Evolutionary conservation across 2,329 filamentous ascomycete species (phyloP), one percentile per base, ranked within the genome.

Genomic region (Fusarium sp.): DNA sequence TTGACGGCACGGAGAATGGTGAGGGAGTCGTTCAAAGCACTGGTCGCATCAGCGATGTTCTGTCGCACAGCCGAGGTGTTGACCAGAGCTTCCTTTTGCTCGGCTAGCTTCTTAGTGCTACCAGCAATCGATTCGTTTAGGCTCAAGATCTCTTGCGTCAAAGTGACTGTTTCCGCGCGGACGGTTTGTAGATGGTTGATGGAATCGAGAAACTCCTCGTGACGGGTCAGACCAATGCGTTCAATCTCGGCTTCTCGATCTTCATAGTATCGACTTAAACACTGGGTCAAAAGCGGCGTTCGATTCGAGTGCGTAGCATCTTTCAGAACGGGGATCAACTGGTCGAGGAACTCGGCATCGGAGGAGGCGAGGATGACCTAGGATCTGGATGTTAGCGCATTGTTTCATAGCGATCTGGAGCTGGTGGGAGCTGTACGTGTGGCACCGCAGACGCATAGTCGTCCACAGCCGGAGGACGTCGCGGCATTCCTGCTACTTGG

Each of bases 81-180:
- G 28, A 99, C 96, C 33, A 99, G 84, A 3, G 92, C 92, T 78
- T 94, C 94, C 81, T 99, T 99, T 80, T 98, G 95, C 75, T 93
- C 92, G 0, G 95, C 95, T 36, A 99, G 84, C 78, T 94, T 94
- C 82, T 98, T 94, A 0, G 96, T 98, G 77, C 94, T 98, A 46
- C 91, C 86, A 80, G 98, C 95, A 56, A 99, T 98, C 9, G 94
- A 97, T 78, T 97, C 92, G 76, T 97, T 98, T 59, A 99, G 85
- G 72, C 93, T 89, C 67, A 99, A 83, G 61, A 99, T 98, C 78
- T 99, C 95, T 38, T 91, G 88, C 2, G 95, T 98, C 75, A 99
- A 83, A 45, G 88, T 86, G 40, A 97, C 93, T 1, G 95, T 98
- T 40, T 93, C 94, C 79, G 97, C 93, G 55, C 95, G 91, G 52